These are phyloP conservation scores for Aspergillus ibericus DNA, from an alignment of 2,329 filamentous ascomycete genomes.

Conservation along the genomic window DNA sequence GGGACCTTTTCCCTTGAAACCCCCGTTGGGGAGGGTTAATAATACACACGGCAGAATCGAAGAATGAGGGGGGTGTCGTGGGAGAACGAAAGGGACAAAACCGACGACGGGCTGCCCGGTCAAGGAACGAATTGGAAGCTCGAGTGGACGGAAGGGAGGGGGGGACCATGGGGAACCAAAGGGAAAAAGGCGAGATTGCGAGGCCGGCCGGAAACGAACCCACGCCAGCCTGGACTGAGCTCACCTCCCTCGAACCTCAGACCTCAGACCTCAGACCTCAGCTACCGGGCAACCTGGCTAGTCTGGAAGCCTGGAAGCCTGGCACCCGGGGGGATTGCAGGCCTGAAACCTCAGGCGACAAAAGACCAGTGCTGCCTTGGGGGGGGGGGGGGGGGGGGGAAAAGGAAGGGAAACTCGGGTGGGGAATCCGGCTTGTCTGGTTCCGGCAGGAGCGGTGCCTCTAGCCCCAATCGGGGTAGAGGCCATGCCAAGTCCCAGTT, in stretches of 20 bases:
- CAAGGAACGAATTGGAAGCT: conserved; percentile 12
- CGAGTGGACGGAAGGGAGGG: conserved; percentile 4
- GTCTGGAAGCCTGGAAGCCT: not conserved
- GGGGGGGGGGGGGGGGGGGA: not conserved
- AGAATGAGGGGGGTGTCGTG: not conserved
- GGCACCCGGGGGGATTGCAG: not conserved
- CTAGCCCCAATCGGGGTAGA: conserved; percentile 9
- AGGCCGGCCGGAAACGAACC: conserved; percentile 15
- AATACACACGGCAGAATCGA: not conserved
- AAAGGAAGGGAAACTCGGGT: not conserved
- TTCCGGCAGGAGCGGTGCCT: conserved; percentile 7
- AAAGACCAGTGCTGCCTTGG: conserved; percentile 6
- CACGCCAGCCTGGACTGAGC: conserved; percentile 1
- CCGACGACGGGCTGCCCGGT: conserved; percentile 6
- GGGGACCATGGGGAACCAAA: conserved; percentile 11
- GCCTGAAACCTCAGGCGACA: conserved; percentile 16
- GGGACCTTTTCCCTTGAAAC: not conserved
- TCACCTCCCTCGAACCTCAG: not conserved
- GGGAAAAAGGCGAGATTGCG: conserved; percentile 9
- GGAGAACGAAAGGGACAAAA: conserved; percentile 4
- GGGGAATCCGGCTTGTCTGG: conserved; percentile 8
- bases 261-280: not conserved
- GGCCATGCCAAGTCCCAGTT: conserved; percentile 8
- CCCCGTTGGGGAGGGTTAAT: not conserved
- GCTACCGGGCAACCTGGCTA: not conserved